Evolutionary conservation across 2,329 filamentous ascomycete genomes (phyloP).

Genomic region (Tolypocladium ovalisporum): DNA sequence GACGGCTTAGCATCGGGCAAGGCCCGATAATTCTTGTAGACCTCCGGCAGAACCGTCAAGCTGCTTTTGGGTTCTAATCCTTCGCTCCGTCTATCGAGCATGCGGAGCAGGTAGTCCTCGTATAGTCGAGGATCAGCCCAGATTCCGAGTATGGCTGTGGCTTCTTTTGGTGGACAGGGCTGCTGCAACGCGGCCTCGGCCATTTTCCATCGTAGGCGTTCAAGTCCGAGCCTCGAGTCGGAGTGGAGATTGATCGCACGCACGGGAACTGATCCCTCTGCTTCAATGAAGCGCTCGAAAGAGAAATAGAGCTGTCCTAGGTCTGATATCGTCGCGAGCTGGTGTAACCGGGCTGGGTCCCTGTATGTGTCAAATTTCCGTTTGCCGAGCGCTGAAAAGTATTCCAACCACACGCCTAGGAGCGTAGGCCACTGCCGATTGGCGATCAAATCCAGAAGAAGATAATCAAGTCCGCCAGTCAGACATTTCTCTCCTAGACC

Average conservation of each 20-base stretch:
- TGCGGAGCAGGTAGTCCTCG: constrained; percentile 29
- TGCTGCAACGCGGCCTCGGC: constrained; percentile 19
- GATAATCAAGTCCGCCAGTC: constrained; percentile 29
- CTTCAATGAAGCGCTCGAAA: constrained; percentile 21
- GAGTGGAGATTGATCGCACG: constrained; percentile 11
- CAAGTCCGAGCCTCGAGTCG: constrained; percentile 12
- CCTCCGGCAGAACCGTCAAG: constrained; percentile 22
- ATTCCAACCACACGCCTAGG: constrained; percentile 25
- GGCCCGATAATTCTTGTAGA: constrained; percentile 35
- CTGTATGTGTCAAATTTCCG: not conserved
- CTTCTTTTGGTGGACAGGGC: constrained; percentile 21
- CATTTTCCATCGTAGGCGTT: constrained; percentile 17
- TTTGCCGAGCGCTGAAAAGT: constrained; percentile 10
- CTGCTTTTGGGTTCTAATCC: constrained; percentile 16
- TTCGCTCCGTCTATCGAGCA: constrained; percentile 17
- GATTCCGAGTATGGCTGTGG: constrained; percentile 26
- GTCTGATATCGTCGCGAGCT: constrained; percentile 14
- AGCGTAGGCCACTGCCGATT: constrained; percentile 23
- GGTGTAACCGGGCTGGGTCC: constrained; percentile 1
- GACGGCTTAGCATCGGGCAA: constrained; percentile 27
- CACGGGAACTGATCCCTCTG: constrained; percentile 12
- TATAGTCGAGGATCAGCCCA: constrained; percentile 28
- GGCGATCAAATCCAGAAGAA: constrained; percentile 30
- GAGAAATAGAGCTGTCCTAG: constrained; percentile 20
- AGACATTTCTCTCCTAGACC: constrained; percentile 23